Evolutionary conservation across 2,329 filamentous ascomycete genomes (phyloP).

Genomic region (Alternaria ethzedia): DNA sequence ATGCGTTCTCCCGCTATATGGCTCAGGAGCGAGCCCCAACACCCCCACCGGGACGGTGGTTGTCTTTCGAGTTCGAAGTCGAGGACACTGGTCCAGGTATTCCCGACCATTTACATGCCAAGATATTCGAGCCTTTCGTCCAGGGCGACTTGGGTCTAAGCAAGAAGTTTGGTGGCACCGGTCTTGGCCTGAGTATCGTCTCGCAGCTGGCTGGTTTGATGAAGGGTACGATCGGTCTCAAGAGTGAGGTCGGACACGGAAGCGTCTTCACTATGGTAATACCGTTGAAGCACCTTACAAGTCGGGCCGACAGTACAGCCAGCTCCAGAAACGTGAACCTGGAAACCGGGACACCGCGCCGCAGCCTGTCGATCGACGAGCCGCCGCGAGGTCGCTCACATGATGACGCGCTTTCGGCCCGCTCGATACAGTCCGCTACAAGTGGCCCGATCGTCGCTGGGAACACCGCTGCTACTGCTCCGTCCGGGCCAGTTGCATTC

Average conservation of each 20-base stretch:
- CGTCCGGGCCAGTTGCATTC: conserved; percentile 49
- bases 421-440: conserved; percentile 41
- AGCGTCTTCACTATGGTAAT: conserved; percentile 84
- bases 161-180: conserved; percentile 89
- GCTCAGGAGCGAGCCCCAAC: conserved; percentile 45
- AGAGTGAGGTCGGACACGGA: conserved; percentile 74
- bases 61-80: conserved; percentile 85
- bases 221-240: conserved; percentile 76
- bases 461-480: conserved; percentile 16
- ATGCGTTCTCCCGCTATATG: conserved; percentile 43
- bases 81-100: conserved; percentile 89
- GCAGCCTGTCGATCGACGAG: conserved; percentile 38
- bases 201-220: conserved; percentile 84
- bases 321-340: conserved; percentile 43
- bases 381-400: conserved; percentile 19
- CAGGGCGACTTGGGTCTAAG: conserved; percentile 89
- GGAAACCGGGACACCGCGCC: conserved; percentile 30
- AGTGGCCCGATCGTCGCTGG: conserved; percentile 25
- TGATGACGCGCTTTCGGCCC: conserved; percentile 42
- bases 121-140: conserved; percentile 92
- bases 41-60: conserved; percentile 68
- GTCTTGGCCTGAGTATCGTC: conserved; percentile 86
- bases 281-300: conserved; percentile 77
- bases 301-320: conserved; percentile 64
- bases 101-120: conserved; percentile 74